phyloP scores from a whole-genome alignment of 2,329 filamentous ascomycete species.

The Aspergillus sp. region DNA sequence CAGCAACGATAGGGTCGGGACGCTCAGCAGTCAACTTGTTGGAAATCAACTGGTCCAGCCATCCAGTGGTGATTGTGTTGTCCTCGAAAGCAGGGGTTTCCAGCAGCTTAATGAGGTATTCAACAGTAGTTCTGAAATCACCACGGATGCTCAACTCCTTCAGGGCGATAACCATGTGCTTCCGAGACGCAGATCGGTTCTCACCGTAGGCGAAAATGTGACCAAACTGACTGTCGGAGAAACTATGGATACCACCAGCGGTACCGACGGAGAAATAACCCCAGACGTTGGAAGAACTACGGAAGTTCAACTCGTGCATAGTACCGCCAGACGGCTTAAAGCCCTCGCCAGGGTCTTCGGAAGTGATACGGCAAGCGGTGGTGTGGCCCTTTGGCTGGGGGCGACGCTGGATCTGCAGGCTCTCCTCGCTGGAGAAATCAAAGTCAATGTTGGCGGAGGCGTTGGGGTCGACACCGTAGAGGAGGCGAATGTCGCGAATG shows the following conservation, averaged over 20 bases:
- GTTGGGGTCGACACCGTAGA: slow-evolving; percentile 93
- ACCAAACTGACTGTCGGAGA: slow-evolving; percentile 97
- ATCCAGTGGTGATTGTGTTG: slow-evolving; percentile 98
- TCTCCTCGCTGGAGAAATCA: slow-evolving; percentile 84
- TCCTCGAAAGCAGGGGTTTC: slow-evolving; percentile 98
- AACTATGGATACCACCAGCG: slow-evolving; percentile 95
- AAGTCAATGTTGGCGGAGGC: slow-evolving; percentile 87
- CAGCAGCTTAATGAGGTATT: slow-evolving; percentile 97
- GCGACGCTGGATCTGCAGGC: slow-evolving; percentile 76
- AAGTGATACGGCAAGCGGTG: slow-evolving; percentile 98
- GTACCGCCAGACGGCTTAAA: slow-evolving; percentile 99
- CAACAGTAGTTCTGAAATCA: slow-evolving; percentile 97
- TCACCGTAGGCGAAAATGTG: slow-evolving; percentile 99
- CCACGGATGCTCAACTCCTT: slow-evolving; percentile 99
- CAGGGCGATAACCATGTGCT: slow-evolving; percentile 98
- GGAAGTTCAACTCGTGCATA: slow-evolving; percentile 98
- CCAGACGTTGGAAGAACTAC: slow-evolving; percentile 98
- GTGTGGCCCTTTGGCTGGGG: slow-evolving; percentile 94
- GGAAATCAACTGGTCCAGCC: slow-evolving; percentile 97
- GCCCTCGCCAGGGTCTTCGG: slow-evolving; percentile 95
- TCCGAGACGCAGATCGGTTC: slow-evolving; percentile 90
- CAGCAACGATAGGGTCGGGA: slow-evolving; percentile 87
- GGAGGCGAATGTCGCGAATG: slow-evolving; percentile 89
- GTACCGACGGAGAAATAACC: slow-evolving; percentile 99
- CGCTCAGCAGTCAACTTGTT: slow-evolving; percentile 96